Evolutionary conservation across 208 protist genomes (phyloP).

Genomic region (Acanthamoeba culbertsoni): DNA sequence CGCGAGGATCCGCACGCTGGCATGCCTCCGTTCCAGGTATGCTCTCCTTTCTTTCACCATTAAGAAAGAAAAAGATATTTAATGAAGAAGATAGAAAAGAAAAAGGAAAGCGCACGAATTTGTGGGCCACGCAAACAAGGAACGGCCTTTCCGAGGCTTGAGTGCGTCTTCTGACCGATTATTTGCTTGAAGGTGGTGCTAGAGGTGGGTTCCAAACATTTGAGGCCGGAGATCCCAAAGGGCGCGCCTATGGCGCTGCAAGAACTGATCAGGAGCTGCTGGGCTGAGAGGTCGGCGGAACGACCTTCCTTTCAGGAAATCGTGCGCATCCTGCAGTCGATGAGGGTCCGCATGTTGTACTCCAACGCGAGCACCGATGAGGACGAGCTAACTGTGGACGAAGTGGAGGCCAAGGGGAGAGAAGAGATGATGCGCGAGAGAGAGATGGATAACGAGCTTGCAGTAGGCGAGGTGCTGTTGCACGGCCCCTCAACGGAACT

Average conservation of each 20-base stretch:
- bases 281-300: neutral
- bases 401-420: no score
- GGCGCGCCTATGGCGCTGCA: neutral
- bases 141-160: no score
- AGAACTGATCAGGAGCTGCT: slow-evolving; percentile 16
- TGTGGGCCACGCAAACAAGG: no score
- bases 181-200: neutral
- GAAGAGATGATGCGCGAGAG: no score
- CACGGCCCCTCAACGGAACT: no score
- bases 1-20: slow-evolving; percentile 21
- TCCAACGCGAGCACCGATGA: neutral
- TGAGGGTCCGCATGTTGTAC: neutral
- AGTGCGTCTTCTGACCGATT: neutral
- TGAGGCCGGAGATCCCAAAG: slow-evolving; percentile 4
- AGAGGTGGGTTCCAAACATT: neutral
- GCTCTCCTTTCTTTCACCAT: neutral
- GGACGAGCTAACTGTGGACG: no score
- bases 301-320: slow-evolving; percentile 32
- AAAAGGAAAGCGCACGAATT: no score
- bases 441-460: no score
- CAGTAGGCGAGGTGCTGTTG: no score
- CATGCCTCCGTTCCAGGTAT: slow-evolving; percentile 41
- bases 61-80: no score
- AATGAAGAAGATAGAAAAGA: no score
- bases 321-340: neutral